Percentiles rank a stretch among this genome's conserved stretches.
These are phyloP conservation scores for Pyrus betulifolia DNA, from an alignment of 306 rosid species.

Conservation along the genomic window DNA sequence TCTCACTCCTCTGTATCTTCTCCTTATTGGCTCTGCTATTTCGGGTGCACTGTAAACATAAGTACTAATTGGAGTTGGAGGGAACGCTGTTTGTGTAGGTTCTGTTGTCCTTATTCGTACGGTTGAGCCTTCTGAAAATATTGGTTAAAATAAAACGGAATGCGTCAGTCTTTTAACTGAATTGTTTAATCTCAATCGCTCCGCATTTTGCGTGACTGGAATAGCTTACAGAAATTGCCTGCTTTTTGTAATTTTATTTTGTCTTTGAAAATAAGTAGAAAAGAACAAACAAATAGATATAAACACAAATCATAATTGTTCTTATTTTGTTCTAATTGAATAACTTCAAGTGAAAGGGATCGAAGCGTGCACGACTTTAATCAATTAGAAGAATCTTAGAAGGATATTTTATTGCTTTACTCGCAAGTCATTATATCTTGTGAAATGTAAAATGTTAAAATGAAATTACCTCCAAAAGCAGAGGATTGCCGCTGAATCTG, in stretches of 20 bases:
- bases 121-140: background rate
- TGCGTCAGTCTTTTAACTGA: background rate
- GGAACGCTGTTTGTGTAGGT: background rate
- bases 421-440: too few species aligned
- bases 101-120: background rate
- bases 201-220: background rate
- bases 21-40: constrained; percentile 16
- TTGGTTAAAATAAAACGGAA: background rate
- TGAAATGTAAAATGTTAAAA: background rate
- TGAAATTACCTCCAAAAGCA: background rate
- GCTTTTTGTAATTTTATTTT: background rate
- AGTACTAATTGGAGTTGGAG: background rate
- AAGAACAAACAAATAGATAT: background rate
- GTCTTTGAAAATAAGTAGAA: background rate
- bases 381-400: background rate
- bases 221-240: background rate
- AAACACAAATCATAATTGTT: background rate
- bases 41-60: constrained; percentile 20
- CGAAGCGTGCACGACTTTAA: background rate
- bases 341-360: background rate
- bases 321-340: background rate
- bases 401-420: too few species aligned
- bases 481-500: background rate
- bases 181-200: background rate
- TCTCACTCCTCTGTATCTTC: constrained; percentile 48